These are phyloP conservation scores for Penicillium sp. DNA, from an alignment of 2,329 filamentous ascomycete species.

Conservation along the genomic window DNA sequence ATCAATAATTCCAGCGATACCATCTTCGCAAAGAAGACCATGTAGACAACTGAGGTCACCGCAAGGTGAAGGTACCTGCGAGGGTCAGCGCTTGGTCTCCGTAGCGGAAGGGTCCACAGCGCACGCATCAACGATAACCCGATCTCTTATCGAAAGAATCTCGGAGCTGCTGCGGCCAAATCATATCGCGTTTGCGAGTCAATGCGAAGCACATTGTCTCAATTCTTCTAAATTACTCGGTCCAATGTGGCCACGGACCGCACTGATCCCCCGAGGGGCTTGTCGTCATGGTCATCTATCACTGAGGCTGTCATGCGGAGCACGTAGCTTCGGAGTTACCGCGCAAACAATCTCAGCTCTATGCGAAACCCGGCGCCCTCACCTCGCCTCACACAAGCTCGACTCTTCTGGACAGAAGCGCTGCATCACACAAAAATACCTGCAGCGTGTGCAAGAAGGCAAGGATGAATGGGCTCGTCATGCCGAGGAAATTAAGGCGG, in stretches of 20 bases:
- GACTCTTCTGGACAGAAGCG: conserved; percentile 22
- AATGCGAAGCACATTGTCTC: conserved; percentile 5
- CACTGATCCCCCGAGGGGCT: conserved; percentile 18
- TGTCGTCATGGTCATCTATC: conserved; percentile 12
- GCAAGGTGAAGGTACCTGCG: no score
- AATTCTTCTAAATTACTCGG: conserved; percentile 4
- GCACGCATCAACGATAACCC: conserved; percentile 19
- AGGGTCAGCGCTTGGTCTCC: no score
- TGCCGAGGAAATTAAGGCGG: conserved; percentile 40
- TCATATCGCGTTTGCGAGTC: conserved; percentile 1
- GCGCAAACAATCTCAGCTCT: conserved; percentile 15
- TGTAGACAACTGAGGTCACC: no score
- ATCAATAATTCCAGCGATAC: no score
- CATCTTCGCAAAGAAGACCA: no score
- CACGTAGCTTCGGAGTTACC: conserved; percentile 21
- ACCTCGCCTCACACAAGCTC: conserved; percentile 1
- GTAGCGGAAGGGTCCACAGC: not conserved
- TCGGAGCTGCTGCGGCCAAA: conserved; percentile 10
- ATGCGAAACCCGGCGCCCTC: conserved; percentile 12
- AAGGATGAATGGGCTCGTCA: conserved; percentile 36
- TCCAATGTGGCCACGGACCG: conserved; percentile 24
- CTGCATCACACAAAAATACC: conserved; percentile 34
- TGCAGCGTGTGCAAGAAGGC: conserved; percentile 36
- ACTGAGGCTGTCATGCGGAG: conserved; percentile 15
- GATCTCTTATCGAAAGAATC: conserved; percentile 18